phyloP scores from a whole-genome alignment of 2,329 filamentous ascomycete species.

The Metarhizium anisopliae region DNA sequence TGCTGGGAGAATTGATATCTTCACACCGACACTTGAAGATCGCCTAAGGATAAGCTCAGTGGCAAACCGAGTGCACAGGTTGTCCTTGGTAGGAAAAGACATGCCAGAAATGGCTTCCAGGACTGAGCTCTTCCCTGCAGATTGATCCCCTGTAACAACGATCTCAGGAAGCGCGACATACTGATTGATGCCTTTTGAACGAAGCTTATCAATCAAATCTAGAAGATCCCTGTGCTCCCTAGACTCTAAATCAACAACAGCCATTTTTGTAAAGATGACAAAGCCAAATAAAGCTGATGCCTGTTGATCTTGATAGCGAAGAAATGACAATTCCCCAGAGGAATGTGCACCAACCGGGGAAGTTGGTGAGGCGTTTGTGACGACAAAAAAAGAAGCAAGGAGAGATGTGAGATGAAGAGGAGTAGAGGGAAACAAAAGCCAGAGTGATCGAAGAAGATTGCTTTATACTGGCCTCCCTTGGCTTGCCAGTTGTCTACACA shows the following conservation, averaged over 20 bases:
- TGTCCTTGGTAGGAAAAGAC: slow-evolving; percentile 48
- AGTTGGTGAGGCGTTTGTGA: too few relatives aligned
- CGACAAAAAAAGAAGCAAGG: too few relatives aligned
- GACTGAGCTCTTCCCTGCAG: slow-evolving; percentile 54
- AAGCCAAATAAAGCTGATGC: background rate
- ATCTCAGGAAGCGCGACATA: slow-evolving; percentile 33
- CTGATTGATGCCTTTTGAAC: slow-evolving; percentile 3
- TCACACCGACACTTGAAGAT: slow-evolving; percentile 22
- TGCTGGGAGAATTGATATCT: slow-evolving; percentile 22
- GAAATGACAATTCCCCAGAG: background rate
- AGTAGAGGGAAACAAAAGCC: background rate
- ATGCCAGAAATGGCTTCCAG: slow-evolving; percentile 55
- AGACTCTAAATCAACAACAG: slow-evolving; percentile 3
- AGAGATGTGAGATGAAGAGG: background rate
- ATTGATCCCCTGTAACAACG: slow-evolving; percentile 53
- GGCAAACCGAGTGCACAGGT: slow-evolving; percentile 52
- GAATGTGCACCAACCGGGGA: background rate
- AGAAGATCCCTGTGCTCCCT: slow-evolving; percentile 7
- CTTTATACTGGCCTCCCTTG: background rate
- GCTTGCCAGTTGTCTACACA: background rate
- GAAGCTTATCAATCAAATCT: slow-evolving; percentile 8
- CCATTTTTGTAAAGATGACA: background rate
- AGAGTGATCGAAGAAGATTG: background rate
- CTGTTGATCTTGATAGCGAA: background rate
- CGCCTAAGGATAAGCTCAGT: slow-evolving; percentile 52